Conservation (phyloP, 2,329 filamentous ascomycete species). For the Corinectria fuckeliana region DNA sequence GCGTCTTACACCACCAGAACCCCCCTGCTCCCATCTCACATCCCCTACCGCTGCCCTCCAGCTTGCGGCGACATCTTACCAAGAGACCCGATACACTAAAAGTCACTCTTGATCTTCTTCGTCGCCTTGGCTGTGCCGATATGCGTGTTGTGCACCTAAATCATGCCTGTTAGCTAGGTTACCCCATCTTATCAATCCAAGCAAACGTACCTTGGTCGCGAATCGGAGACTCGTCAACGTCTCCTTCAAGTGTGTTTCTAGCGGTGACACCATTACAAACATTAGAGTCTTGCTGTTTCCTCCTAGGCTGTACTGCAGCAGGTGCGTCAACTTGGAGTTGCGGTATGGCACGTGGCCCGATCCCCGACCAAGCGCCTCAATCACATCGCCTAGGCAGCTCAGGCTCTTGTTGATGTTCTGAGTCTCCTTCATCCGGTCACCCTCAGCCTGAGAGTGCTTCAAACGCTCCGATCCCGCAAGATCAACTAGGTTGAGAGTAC, state of each 20-base stretch:
- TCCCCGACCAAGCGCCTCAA: conserved; percentile 86
- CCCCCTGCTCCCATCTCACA: not conserved
- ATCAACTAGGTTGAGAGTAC: conserved; percentile 94
- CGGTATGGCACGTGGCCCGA: conserved; percentile 89
- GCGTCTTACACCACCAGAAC: not conserved
- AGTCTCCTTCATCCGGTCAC: conserved; percentile 88
- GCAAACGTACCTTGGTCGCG: conserved; percentile 78
- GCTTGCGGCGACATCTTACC: conserved; percentile 5
- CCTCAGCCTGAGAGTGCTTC: conserved; percentile 85
- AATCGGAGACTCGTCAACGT: conserved; percentile 95
- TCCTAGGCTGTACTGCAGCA: conserved; percentile 92
- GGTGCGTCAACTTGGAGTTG: conserved; percentile 95
- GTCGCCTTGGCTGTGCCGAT: conserved; percentile 87
- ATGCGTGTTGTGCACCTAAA: conserved; percentile 82
- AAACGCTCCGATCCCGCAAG: conserved; percentile 91
- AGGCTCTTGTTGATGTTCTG: conserved; percentile 97
- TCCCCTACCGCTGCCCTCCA: conserved; percentile 1
- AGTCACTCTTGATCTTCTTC: conserved; percentile 61
- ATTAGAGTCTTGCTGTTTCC: conserved; percentile 98
- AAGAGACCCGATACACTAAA: conserved; percentile 23
- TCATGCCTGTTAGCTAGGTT: conserved; percentile 21
- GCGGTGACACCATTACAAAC: conserved; percentile 97
- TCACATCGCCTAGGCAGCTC: conserved; percentile 91
- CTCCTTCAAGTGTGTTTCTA: conserved; percentile 90
- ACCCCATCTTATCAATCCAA: not conserved